These are phyloP conservation scores for Boletus rex-veris DNA, from an alignment of 768 basidiomycete genomes.

Conservation along the genomic window DNA sequence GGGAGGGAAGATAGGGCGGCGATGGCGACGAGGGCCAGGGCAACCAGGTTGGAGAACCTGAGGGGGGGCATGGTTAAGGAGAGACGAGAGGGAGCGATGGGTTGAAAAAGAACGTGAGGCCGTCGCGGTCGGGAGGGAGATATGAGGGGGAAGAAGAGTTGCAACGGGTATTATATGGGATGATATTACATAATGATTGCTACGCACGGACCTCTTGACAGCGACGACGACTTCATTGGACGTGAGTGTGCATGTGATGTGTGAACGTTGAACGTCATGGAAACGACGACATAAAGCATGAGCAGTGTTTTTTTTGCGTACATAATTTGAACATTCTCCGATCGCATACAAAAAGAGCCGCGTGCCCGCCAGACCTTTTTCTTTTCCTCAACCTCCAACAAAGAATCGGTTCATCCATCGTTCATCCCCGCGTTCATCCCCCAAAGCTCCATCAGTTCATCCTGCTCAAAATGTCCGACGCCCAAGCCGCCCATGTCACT, in stretches of 20 bases:
- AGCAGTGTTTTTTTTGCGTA: slow-evolving; percentile 29
- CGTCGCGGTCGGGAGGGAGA: slow-evolving; percentile 14
- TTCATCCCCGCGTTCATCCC: slow-evolving; percentile 41
- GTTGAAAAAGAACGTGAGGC: slow-evolving; percentile 12
- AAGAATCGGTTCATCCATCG: slow-evolving; percentile 80
- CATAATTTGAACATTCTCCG: slow-evolving; percentile 12
- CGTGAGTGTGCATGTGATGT: not conserved
- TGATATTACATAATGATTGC: slow-evolving; percentile 17
- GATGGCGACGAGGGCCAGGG: slow-evolving; percentile 56
- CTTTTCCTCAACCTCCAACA: slow-evolving; percentile 45
- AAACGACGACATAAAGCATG: slow-evolving; percentile 33
- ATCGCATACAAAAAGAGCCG: slow-evolving; percentile 37
- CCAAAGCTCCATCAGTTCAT: slow-evolving; percentile 51
- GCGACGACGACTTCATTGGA: not conserved
- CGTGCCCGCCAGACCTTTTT: slow-evolving; percentile 19
- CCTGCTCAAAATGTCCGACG: slow-evolving; percentile 78
- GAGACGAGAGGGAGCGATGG: not conserved
- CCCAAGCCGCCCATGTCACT: slow-evolving; percentile 79
- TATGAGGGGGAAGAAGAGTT: too few species aligned
- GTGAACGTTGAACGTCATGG: slow-evolving; percentile 36
- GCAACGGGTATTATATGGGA: not conserved
- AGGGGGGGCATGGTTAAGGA: slow-evolving; percentile 40
- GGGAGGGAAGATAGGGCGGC: slow-evolving; percentile 48
- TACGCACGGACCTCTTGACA: slow-evolving; percentile 13
- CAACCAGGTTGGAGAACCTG: slow-evolving; percentile 56